phyloP scores from a whole-genome alignment of 2,329 filamentous ascomycete species.

The Fusarium torreyae region DNA sequence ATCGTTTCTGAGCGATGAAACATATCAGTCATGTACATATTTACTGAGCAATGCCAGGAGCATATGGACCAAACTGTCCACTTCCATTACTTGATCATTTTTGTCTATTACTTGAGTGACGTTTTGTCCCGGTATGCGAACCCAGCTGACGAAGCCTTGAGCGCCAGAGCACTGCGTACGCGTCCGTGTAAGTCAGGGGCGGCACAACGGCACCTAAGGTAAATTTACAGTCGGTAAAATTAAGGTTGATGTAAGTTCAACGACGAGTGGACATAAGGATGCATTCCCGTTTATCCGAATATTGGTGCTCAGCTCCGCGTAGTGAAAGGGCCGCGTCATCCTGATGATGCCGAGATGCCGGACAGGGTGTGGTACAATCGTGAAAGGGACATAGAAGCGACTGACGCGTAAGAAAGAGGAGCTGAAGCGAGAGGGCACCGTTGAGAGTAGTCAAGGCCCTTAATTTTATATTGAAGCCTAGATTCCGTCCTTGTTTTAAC shows the following conservation, averaged over 20 bases:
- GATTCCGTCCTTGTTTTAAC: background rate
- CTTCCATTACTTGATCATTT: background rate
- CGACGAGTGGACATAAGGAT: background rate
- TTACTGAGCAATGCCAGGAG: slow-evolving; percentile 34
- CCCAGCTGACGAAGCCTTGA: slow-evolving; percentile 4
- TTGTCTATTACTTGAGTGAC: slow-evolving; percentile 12
- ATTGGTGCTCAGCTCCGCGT: slow-evolving; percentile 28
- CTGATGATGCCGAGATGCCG: slow-evolving; percentile 38
- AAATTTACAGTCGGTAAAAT: slow-evolving; percentile 22
- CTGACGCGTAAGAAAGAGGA: slow-evolving; percentile 8
- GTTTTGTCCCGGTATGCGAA: slow-evolving; percentile 21
- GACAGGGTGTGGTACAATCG: slow-evolving; percentile 25
- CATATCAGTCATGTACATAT: slow-evolving; percentile 39
- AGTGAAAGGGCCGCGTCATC: slow-evolving; percentile 48
- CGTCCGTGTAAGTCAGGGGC: slow-evolving; percentile 12
- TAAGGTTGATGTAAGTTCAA: slow-evolving; percentile 24
- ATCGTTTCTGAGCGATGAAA: slow-evolving; percentile 13
- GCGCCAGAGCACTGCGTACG: slow-evolving; percentile 14
- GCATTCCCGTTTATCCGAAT: slow-evolving; percentile 27
- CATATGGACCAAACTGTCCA: slow-evolving; percentile 22
- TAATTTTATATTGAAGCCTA: slow-evolving; percentile 25
- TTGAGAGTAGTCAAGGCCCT: background rate
- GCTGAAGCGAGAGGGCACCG: background rate
- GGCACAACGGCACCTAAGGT: slow-evolving; percentile 23
- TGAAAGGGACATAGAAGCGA: background rate